Conservation (phyloP, 2,329 filamentous ascomycete genomes). For the Didymella sp. region DNA sequence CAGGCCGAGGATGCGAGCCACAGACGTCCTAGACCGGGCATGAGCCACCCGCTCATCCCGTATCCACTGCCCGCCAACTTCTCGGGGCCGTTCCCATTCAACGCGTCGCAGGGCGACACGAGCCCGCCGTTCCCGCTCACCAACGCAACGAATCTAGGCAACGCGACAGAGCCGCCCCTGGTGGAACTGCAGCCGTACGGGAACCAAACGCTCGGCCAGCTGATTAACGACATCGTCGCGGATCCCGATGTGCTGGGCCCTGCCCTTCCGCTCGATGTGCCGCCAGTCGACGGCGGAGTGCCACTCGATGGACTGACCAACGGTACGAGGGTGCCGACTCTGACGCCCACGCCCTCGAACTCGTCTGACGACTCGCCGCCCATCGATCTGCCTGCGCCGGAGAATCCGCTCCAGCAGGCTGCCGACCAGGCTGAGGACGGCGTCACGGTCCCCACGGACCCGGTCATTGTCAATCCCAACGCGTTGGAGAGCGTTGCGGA, state of each 20-base stretch:
- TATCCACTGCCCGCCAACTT: conserved; percentile 2
- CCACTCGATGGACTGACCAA: no score
- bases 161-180: background rate
- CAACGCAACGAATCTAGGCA: background rate
- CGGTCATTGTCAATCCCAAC: background rate
- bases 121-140: background rate
- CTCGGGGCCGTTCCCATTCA: conserved; percentile 2
- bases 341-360: background rate
- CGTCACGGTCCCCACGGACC: background rate
- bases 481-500: conserved; percentile 6
- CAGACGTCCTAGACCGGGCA: conserved; percentile 6
- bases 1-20: conserved; percentile 6
- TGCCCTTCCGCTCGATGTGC: no score
- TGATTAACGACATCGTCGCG: conserved; percentile 1
- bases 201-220: conserved; percentile 16
- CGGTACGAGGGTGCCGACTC: no score
- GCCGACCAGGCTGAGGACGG: conserved; percentile 6
- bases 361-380: background rate
- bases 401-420: conserved; percentile 11
- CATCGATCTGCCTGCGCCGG: background rate
- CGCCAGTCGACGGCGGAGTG: no score
- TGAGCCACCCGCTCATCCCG: conserved; percentile 6
- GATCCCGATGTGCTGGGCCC: background rate
- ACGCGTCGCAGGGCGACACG: background rate
- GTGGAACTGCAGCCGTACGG: conserved; percentile 6